Conservation (phyloP, 345 rosid species). For the Pugionium dolabratum region DNA sequence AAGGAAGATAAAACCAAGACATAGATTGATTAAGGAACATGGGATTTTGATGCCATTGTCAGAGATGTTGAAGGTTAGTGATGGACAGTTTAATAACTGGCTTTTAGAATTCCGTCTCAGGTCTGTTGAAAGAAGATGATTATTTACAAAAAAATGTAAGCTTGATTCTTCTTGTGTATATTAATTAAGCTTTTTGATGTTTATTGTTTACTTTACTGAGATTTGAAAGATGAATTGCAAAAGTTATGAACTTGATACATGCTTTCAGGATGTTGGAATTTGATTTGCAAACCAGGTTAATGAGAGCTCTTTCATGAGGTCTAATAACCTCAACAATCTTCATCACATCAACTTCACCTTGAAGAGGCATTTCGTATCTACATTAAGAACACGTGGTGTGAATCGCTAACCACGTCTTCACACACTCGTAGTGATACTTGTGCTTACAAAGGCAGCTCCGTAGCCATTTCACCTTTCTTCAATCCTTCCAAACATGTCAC, state of each 20-base stretch:
- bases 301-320: too few species aligned
- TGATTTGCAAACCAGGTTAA: too few species aligned
- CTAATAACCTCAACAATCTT: too few species aligned
- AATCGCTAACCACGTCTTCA: too few species aligned
- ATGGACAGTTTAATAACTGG: slow-evolving; percentile 64
- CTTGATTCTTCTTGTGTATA: slow-evolving; percentile 4
- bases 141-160: slow-evolving; percentile 19
- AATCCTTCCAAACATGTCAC: too few species aligned
- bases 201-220: neutral
- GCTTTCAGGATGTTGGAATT: too few species aligned
- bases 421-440: too few species aligned
- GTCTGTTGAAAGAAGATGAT: slow-evolving; percentile 36
- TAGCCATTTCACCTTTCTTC: too few species aligned
- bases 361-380: too few species aligned
- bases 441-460: too few species aligned
- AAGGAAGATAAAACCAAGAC: slow-evolving; percentile 78
- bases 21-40: slow-evolving; percentile 57
- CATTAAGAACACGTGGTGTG: too few species aligned
- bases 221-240: slow-evolving; percentile 24
- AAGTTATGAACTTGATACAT: slow-evolving; percentile 10
- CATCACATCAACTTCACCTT: too few species aligned
- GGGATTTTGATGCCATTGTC: slow-evolving; percentile 61
- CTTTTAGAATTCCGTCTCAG: slow-evolving; percentile 61
- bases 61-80: slow-evolving; percentile 77
- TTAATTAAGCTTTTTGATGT: neutral